Evolutionary conservation across 1,139 yeast species (phyloP).

Genomic region (Candida smagusa): DNA sequence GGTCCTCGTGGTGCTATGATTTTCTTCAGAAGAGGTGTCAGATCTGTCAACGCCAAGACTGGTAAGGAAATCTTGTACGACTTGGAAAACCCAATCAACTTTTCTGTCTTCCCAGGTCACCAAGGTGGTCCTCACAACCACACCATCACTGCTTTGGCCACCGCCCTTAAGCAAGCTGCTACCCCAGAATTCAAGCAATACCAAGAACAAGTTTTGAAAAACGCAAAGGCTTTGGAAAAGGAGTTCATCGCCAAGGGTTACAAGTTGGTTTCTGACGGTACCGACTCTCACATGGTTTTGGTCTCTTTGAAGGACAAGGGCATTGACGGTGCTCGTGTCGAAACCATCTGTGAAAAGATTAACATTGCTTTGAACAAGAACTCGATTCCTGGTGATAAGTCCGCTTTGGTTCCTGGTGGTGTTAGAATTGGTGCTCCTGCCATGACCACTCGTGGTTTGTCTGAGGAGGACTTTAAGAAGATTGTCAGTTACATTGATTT

Average conservation of each 20-base stretch:
- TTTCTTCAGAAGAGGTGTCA: slow-evolving; percentile 95
- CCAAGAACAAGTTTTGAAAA: slow-evolving; percentile 83
- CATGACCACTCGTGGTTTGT: slow-evolving; percentile 96
- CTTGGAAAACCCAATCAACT: slow-evolving; percentile 92
- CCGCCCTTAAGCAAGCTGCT: slow-evolving; percentile 91
- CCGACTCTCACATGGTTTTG: slow-evolving; percentile 94
- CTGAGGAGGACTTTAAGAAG: slow-evolving; percentile 78
- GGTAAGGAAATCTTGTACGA: slow-evolving; percentile 89
- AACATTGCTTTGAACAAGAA: slow-evolving; percentile 96
- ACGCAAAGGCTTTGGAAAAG: slow-evolving; percentile 79
- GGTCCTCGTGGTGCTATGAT: slow-evolving; percentile 99
- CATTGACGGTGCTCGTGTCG: slow-evolving; percentile 97
- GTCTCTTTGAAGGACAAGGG: slow-evolving; percentile 86
- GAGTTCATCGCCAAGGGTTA: slow-evolving; percentile 72
- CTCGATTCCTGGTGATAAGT: slow-evolving; percentile 97
- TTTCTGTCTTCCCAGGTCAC: slow-evolving; percentile 98
- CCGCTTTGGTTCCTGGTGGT: slow-evolving; percentile 98
- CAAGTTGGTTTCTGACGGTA: slow-evolving; percentile 87
- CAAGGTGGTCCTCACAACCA: slow-evolving; percentile 99
- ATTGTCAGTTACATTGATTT: slow-evolving; percentile 82
- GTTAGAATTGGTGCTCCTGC: slow-evolving; percentile 98
- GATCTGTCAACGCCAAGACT: slow-evolving; percentile 84
- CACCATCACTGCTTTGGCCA: slow-evolving; percentile 95
- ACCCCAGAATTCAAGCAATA: slow-evolving; percentile 89
- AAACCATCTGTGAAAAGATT: slow-evolving; percentile 88